Percentiles rank a stretch among this genome's conserved stretches.
These are phyloP conservation scores for Xylaria curta DNA, from an alignment of 495 filamentous ascomycete species.

Conservation along the genomic window DNA sequence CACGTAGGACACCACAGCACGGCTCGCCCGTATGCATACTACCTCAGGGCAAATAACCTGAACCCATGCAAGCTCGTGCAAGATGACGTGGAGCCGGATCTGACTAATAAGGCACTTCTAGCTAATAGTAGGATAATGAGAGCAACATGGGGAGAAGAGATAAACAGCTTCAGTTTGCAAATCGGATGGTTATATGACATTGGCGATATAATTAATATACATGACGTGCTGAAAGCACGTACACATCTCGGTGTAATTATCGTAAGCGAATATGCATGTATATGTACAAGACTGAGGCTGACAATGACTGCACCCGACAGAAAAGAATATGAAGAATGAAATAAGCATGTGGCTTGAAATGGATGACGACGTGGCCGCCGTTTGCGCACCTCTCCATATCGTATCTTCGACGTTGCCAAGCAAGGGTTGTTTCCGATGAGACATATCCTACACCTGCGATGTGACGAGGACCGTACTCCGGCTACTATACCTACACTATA, in stretches of 20 bases:
- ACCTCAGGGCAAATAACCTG: constrained; percentile 1
- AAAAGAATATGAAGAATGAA: neutral
- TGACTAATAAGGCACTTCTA: constrained; percentile 2
- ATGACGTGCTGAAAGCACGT: neutral
- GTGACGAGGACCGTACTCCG: too few relatives aligned
- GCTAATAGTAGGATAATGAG: neutral
- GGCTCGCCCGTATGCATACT: constrained; percentile 25
- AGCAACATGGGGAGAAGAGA: constrained; percentile 5
- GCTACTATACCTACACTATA: neutral
- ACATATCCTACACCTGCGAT: neutral
- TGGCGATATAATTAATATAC: neutral
- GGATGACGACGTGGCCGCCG: constrained; percentile 18
- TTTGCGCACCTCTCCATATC: constrained; percentile 7
- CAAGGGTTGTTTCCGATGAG: constrained; percentile 6
- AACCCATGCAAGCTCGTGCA: constrained; percentile 7
- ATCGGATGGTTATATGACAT: neutral
- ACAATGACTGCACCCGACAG: neutral
- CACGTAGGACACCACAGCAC: constrained; percentile 30
- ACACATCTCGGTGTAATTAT: neutral
- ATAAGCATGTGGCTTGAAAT: neutral
- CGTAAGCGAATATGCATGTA: neutral
- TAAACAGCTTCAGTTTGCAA: neutral
- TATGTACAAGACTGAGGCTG: constrained; percentile 8
- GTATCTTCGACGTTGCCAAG: neutral
- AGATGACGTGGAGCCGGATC: constrained; percentile 21